Evolutionary conservation across 129 eudicot species (phyloP).

Genomic region (Flaveria ramosissima): DNA sequence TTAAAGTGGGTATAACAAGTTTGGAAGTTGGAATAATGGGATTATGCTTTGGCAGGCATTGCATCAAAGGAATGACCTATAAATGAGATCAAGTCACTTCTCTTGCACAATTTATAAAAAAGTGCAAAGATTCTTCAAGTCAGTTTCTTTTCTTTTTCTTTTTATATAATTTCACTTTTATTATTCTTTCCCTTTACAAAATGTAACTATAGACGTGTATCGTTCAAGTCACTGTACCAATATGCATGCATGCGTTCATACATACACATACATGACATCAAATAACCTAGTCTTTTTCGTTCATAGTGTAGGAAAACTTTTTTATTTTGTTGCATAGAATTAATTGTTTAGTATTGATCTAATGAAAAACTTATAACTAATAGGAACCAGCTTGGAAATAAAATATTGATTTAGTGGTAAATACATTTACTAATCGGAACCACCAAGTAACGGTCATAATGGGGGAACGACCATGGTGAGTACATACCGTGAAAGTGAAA

Average conservation of each 20-base stretch:
- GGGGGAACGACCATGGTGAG: too few species aligned
- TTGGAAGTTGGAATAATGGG: background rate
- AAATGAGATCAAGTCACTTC: slow-evolving; percentile 19
- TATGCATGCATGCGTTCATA: too few species aligned
- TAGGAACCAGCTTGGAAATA: too few species aligned
- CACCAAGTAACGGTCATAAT: too few species aligned
- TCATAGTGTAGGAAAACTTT: background rate
- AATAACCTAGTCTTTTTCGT: background rate
- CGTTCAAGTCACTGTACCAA: too few species aligned
- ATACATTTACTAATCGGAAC: too few species aligned
- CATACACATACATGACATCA: background rate
- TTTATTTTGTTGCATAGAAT: too few species aligned
- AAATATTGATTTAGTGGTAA: too few species aligned
- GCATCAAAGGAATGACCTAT: slow-evolving; percentile 32
- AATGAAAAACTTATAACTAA: too few species aligned
- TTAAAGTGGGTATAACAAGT: background rate
- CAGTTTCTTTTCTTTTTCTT: slow-evolving; percentile 11
- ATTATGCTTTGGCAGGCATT: background rate
- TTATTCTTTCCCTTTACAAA: background rate
- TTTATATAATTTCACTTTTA: background rate
- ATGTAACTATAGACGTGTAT: background rate
- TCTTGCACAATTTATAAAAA: slow-evolving; percentile 18
- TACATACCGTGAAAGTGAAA: too few species aligned
- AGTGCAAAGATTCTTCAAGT: slow-evolving; percentile 19
- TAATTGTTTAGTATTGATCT: too few species aligned